Percentiles rank a stretch among this genome's conserved stretches.
Evolutionary conservation across 345 rosid genomes (phyloP).

Genomic region (Theobroma cacao): DNA sequence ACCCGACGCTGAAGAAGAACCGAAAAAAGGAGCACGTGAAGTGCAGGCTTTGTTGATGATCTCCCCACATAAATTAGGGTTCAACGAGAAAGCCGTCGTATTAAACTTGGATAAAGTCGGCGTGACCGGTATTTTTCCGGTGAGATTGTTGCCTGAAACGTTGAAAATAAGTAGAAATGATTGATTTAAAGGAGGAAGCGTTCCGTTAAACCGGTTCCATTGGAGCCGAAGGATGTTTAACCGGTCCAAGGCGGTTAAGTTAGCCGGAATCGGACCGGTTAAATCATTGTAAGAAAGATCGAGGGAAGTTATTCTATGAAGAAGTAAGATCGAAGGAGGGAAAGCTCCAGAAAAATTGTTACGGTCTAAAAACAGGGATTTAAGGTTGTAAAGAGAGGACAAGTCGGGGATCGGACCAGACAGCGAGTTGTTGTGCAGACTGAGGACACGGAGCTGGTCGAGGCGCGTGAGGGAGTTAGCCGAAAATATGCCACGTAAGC

Average conservation of each 20-base stretch:
- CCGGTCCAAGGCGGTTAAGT: slow-evolving; percentile 46
- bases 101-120: slow-evolving; percentile 60
- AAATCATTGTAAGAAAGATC: slow-evolving; percentile 55
- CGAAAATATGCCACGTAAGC: slow-evolving; percentile 68
- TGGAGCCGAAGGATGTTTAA: slow-evolving; percentile 61
- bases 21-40: slow-evolving; percentile 66
- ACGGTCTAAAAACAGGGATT: slow-evolving; percentile 55
- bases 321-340: slow-evolving; percentile 59
- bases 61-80: slow-evolving; percentile 87
- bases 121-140: slow-evolving; percentile 67
- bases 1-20: slow-evolving; percentile 40
- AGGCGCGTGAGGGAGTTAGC: slow-evolving; percentile 67
- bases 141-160: slow-evolving; percentile 74
- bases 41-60: slow-evolving; percentile 56
- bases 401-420: slow-evolving; percentile 83
- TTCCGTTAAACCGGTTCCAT: slow-evolving; percentile 60
- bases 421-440: slow-evolving; percentile 76
- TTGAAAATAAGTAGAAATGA: slow-evolving; percentile 49
- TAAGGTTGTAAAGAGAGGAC: slow-evolving; percentile 67
- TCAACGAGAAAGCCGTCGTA: slow-evolving; percentile 49
- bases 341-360: slow-evolving; percentile 73
- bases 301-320: slow-evolving; percentile 56
- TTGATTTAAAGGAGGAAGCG: slow-evolving; percentile 75
- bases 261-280: slow-evolving; percentile 59
- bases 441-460: slow-evolving; percentile 86